Percentiles rank a stretch among this genome's conserved stretches.
phyloP scores from a whole-genome alignment of 1,139 yeast species.

The Scheffersomyces stambukii region DNA sequence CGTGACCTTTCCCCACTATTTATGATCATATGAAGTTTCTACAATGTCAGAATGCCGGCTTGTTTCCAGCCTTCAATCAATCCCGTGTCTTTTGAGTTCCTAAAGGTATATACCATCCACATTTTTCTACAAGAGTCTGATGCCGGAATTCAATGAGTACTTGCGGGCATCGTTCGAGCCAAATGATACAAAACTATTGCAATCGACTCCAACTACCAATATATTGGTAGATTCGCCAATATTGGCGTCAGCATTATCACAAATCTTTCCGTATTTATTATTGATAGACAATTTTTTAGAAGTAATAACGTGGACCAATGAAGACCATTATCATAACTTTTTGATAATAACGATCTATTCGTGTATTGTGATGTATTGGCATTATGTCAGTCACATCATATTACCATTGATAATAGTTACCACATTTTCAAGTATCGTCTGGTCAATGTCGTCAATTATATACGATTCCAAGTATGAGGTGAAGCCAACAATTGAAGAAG shows the following conservation, averaged over 20 bases:
- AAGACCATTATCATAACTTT: conserved; percentile 46
- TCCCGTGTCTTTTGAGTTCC: no score
- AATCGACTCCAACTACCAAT: conserved; percentile 23
- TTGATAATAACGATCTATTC: conserved; percentile 38
- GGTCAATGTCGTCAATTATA: conserved; percentile 43
- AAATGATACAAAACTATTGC: conserved; percentile 27
- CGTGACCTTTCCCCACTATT: no score
- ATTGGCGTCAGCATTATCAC: conserved; percentile 43
- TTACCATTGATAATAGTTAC: conserved; percentile 37
- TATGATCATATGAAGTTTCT: no score
- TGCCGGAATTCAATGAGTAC: conserved; percentile 10
- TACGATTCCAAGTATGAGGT: conserved; percentile 41
- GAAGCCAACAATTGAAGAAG: conserved; percentile 57
- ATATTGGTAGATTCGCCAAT: conserved; percentile 42
- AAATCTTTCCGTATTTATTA: conserved; percentile 46
- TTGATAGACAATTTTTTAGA: conserved; percentile 43
- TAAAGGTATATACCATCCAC: no score
- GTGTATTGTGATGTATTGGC: conserved; percentile 45
- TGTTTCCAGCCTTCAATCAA: no score
- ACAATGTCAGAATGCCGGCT: no score
- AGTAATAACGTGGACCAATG: conserved; percentile 53
- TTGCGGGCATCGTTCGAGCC: conserved; percentile 27
- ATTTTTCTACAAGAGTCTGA: conserved; percentile 4
- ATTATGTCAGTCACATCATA: conserved; percentile 25
- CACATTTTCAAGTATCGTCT: conserved; percentile 35